Evolutionary conservation across 768 basidiomycete species (phyloP), one percentile per base, ranked within the genome.

Genomic region (Boletales sp.): DNA sequence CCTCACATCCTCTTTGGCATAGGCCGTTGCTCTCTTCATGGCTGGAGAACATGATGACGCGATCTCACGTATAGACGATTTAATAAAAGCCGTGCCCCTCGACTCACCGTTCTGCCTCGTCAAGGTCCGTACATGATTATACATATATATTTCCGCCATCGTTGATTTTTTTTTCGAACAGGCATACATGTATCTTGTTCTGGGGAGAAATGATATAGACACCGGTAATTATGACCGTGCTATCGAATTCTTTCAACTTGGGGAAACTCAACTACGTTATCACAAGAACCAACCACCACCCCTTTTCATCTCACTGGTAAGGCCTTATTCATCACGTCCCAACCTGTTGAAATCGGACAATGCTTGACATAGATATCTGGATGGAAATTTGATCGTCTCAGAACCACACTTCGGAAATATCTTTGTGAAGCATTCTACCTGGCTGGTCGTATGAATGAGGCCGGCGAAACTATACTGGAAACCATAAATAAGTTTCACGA

Each of bases 161-260:
- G 40, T n/a, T 36, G 40, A 42, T 8, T 8, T 29, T 34, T 8
- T 8, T 29, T 34, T 15, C 8, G 5, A 42, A 0, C 5, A 56
- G 55, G 47, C 54, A 17, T 35, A 43, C 17, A 55, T 55, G 54
- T 13, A 43, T 13, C 40, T 55, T 37, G 35, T 51, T 1, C 35
- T 53, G 24, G 55, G 53, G 15, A 35, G 36, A 11, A 38, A 14
- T 5, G 5, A 4, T 1, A 14, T 51, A 39, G 30, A 54, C 11
- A 11, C 8, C 9, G 35, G 39, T 8, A 24, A 47, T 9, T 47
- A 43, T 9, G 30, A 32, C 7, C 5, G 12, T 17, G 51, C 51
- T 2, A 30, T 53, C 18, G 11, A 36, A 8, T 21, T 30, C 4
- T 45, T 48, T 11, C 31, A 48, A 18, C 39, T 11, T 3, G 35